A percentile compares a stretch with the other conserved stretches of the same genome.
Conservation (phyloP, 371 early-diverging fungal genomes). For the Mucor indicus region DNA sequence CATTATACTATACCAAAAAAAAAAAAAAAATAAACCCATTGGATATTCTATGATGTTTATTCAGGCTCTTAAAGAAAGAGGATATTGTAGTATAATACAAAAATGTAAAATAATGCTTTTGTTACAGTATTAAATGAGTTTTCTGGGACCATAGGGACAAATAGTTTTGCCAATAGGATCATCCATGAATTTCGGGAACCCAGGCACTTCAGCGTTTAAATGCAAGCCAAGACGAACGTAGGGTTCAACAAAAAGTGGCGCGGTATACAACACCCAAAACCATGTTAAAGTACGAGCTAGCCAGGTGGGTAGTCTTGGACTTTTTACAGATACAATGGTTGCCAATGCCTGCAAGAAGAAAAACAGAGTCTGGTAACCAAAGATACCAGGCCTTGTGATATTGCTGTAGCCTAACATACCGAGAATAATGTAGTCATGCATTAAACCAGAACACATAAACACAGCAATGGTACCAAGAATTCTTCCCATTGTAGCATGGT, state of each 20-base stretch:
- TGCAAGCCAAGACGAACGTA: slow-evolving; percentile 31
- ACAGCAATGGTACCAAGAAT: slow-evolving; percentile 23
- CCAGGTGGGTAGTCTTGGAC: slow-evolving; percentile 17
- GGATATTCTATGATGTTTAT: too few relatives aligned
- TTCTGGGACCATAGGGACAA: slow-evolving; percentile 27
- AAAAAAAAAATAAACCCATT: too few relatives aligned
- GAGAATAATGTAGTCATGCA: slow-evolving; percentile 40
- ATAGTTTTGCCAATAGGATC: slow-evolving; percentile 9
- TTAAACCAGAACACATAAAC: slow-evolving; percentile 27
- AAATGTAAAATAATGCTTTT: neutral
- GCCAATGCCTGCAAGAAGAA: slow-evolving; percentile 31
- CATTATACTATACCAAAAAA: too few relatives aligned
- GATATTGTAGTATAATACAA: too few relatives aligned
- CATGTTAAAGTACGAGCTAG: slow-evolving; percentile 18
- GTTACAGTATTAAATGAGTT: neutral
- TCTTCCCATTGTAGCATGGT: slow-evolving; percentile 6
- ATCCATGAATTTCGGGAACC: slow-evolving; percentile 31
- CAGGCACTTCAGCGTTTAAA: slow-evolving; percentile 22
- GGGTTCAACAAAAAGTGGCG: slow-evolving; percentile 33
- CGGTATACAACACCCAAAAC: slow-evolving; percentile 25
- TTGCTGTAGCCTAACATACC: slow-evolving; percentile 20
- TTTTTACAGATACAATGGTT: slow-evolving; percentile 3
- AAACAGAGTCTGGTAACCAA: slow-evolving; percentile 25
- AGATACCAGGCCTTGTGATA: slow-evolving; percentile 9
- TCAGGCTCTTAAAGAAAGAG: too few relatives aligned